Conservation (phyloP, 495 filamentous ascomycete genomes). For the Penicillium turbatum region DNA sequence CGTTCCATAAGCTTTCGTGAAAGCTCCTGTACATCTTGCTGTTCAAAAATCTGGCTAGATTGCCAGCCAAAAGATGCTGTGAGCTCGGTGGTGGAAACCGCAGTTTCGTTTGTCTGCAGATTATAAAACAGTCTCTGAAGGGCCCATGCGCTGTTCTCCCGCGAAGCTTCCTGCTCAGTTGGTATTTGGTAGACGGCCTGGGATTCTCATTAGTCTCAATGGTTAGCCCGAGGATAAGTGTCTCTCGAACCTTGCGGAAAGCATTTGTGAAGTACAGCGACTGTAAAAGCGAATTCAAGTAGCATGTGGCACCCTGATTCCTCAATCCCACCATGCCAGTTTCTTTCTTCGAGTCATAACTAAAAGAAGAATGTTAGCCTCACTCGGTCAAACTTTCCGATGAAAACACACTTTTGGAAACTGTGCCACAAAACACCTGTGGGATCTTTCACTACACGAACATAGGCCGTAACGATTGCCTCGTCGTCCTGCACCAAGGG, state of each 20-base stretch:
- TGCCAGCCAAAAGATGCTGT: constrained; percentile 98
- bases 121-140: constrained; percentile 93
- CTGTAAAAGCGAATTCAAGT: constrained; percentile 94
- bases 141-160: constrained; percentile 85
- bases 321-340: constrained; percentile 95
- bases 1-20: constrained; percentile 95
- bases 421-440: constrained; percentile 99
- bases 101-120: constrained; percentile 73
- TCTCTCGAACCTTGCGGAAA: constrained; percentile 76
- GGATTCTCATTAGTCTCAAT: background rate
- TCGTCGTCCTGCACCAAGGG: constrained; percentile 86
- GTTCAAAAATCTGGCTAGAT: constrained; percentile 94
- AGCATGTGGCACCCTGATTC: constrained; percentile 98
- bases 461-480: constrained; percentile 86
- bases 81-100: constrained; percentile 87
- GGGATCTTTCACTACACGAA: constrained; percentile 91
- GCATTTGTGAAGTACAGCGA: constrained; percentile 96
- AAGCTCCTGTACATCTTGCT: constrained; percentile 97
- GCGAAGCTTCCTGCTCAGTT: constrained; percentile 74
- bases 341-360: constrained; percentile 97
- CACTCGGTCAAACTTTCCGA: background rate
- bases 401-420: constrained; percentile 70
- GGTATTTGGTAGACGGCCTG: constrained; percentile 96
- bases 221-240: constrained; percentile 2
- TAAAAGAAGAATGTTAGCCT: constrained; percentile 20